Evolutionary conservation across 305 asterid species (phyloP).

Genomic region (Fraxinus velutina): DNA sequence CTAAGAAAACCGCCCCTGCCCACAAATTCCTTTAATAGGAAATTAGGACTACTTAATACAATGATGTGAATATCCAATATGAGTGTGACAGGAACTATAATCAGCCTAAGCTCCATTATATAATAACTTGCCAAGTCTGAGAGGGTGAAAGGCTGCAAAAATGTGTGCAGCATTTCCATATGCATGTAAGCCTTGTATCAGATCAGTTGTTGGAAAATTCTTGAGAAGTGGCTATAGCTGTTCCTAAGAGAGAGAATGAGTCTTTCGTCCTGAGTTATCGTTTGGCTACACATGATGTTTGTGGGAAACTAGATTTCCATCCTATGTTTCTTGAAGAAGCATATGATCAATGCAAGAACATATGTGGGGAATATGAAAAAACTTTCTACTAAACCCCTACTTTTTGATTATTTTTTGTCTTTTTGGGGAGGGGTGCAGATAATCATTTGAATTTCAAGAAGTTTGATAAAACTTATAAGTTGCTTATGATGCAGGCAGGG

Average conservation of each 20-base stretch:
- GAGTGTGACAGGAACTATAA: too few relatives aligned
- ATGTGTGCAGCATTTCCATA: slow-evolving; percentile 39
- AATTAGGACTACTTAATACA: too few relatives aligned
- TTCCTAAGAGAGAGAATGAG: slow-evolving; percentile 31
- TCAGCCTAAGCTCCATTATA: too few relatives aligned
- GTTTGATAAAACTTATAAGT: background rate
- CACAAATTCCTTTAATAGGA: too few relatives aligned
- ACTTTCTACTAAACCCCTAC: slow-evolving; percentile 48
- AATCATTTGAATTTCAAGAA: background rate
- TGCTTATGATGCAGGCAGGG: background rate
- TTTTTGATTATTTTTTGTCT: too few relatives aligned
- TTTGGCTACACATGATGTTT: background rate
- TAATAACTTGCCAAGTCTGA: too few relatives aligned
- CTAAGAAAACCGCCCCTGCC: too few relatives aligned
- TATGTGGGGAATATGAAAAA: slow-evolving; percentile 78
- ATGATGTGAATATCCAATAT: too few relatives aligned
- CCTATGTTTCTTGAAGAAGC: slow-evolving; percentile 67
- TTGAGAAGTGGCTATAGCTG: slow-evolving; percentile 37
- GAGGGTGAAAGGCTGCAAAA: slow-evolving; percentile 1
- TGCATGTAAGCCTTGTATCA: slow-evolving; percentile 25
- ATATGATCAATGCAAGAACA: slow-evolving; percentile 51
- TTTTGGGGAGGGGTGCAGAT: too few relatives aligned
- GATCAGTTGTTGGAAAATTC: slow-evolving; percentile 10
- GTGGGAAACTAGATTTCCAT: slow-evolving; percentile 31
- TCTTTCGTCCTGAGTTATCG: slow-evolving; percentile 27